These are phyloP conservation scores for Tephrocybe sp. DNA, from an alignment of 768 basidiomycete genomes.

Conservation along the genomic window DNA sequence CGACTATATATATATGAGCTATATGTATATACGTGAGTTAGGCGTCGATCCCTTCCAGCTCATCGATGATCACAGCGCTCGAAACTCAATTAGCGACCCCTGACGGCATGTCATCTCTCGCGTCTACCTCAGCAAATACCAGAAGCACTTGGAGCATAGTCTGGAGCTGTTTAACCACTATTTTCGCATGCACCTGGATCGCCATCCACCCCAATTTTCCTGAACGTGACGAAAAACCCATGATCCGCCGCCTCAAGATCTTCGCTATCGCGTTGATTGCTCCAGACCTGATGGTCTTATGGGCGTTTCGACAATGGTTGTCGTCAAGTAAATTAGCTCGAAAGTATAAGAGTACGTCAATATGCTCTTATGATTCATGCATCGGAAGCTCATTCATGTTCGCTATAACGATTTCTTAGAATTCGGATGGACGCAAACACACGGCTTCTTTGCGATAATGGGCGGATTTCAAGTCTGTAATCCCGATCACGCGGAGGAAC, in stretches of 20 bases:
- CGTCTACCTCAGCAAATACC: neutral
- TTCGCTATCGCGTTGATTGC: conserved; percentile 19
- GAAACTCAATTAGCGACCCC: no score
- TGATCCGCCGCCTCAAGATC: conserved; percentile 1
- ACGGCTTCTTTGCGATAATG: conserved; percentile 26
- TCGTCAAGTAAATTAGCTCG: conserved; percentile 14
- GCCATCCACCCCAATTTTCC: conserved; percentile 26
- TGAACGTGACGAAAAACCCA: neutral
- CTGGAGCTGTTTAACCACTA: conserved; percentile 21
- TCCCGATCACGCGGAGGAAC: neutral
- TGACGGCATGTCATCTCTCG: no score
- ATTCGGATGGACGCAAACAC: conserved; percentile 19
- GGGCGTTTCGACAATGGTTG: conserved; percentile 20
- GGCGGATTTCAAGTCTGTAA: conserved; percentile 20
- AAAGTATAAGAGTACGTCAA: conserved; percentile 1
- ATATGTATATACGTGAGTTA: no score
- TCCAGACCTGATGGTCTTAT: conserved; percentile 20
- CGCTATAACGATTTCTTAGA: conserved; percentile 2
- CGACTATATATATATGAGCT: no score
- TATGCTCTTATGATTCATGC: no score
- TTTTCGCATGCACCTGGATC: conserved; percentile 23
- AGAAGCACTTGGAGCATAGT: conserved; percentile 17
- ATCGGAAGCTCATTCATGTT: no score
- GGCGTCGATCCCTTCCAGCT: no score
- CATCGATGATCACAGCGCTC: no score